Base-by-base conservation (phyloP, 2,329 filamentous ascomycete genomes). In the Calonectria crousiana region DNA sequence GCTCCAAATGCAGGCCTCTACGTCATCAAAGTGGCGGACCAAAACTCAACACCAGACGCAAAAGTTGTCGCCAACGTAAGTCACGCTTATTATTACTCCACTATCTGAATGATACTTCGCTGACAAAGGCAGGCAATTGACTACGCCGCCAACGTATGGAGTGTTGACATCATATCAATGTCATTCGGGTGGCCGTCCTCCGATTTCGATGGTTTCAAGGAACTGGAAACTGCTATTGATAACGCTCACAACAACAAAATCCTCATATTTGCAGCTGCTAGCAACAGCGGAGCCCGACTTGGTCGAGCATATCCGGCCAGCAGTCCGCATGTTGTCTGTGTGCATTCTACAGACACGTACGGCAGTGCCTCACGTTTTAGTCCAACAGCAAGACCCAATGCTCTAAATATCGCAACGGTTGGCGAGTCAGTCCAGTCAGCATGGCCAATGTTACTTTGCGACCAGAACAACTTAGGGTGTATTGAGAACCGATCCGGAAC, bases 81-180 rank as follows among this genome's bases (percentile, higher is more conserved):
- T 38, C 16, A n/a, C 6, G 4, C 16, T 30, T 18, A 23, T 23
- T 9, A 16, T 6, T 38, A 26, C 11, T 32, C 14, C 38, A 4
- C 47, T 26, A 18, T 44, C 11, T 10, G 23, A 36, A 26, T 9
- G 41, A 11, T 1, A 8, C 30, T 18, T 13, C 18, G 30, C 32
- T 60, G 2, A 60, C 28, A 20, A 51, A 26, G 38, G 3, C 6
- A 78, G 77, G 77, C 76, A 8, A 77, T 79, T 8, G 44, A 69
- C 0, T n/a, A 67, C n/a, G 75, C 73, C 3, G 67, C 74, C 4
- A 23, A 71, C 0, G 47, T 62, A 1, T 76, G 77, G 74, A 20
- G 68, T 0, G 77, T 77, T 2, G 78, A 79, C 26, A 74, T 79
- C 23, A 76, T 79, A 34, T 79, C 75, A 44, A 76, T 79, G 74